These are phyloP conservation scores for Fusarium verrucosum DNA, from an alignment of 2,329 filamentous ascomycete species.

Conservation along the genomic window DNA sequence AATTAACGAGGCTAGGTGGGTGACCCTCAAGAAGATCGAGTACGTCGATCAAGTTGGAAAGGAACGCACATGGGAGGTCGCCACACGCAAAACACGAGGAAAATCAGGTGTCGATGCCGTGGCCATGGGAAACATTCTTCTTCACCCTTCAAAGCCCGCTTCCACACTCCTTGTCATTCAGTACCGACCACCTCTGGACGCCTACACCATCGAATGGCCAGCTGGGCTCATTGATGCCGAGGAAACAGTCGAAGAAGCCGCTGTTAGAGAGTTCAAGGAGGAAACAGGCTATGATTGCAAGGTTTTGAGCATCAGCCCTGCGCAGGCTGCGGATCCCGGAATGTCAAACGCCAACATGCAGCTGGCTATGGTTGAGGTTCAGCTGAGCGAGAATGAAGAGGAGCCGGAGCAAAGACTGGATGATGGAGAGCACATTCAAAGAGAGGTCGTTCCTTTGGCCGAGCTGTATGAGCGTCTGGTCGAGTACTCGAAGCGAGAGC, in stretches of 20 bases:
- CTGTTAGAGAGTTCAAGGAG: conserved; percentile 42
- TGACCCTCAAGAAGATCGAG: conserved; percentile 43
- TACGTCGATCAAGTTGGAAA: conserved; percentile 42
- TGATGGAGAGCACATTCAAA: conserved; percentile 41
- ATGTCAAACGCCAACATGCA: conserved; percentile 45
- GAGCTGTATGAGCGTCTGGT: conserved; percentile 41
- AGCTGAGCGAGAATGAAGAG: conserved; percentile 33
- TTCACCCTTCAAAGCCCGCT: conserved; percentile 40
- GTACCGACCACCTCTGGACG: conserved; percentile 41
- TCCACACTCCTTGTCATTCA: conserved; percentile 43
- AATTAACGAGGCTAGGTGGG: conserved; percentile 38
- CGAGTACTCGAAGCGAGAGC: conserved; percentile 40
- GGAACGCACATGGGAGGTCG: conserved; percentile 42
- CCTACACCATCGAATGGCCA: conserved; percentile 43
- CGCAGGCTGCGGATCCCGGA: conserved; percentile 39
- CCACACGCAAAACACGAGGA: conserved; percentile 41
- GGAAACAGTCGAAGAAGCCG: conserved; percentile 39
- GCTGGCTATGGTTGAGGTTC: conserved; percentile 41
- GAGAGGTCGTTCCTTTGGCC: conserved; percentile 36
- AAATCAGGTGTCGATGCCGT: conserved; percentile 41
- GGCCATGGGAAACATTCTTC: conserved; percentile 42
- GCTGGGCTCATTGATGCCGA: conserved; percentile 42
- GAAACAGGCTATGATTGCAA: conserved; percentile 41
- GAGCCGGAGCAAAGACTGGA: conserved; percentile 39
- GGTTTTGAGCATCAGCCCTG: conserved; percentile 37